Evolutionary conservation across 2,329 filamentous ascomycete genomes (phyloP), one percentile per base, ranked within the genome.

Genomic region (Aspergillus sp.): DNA sequence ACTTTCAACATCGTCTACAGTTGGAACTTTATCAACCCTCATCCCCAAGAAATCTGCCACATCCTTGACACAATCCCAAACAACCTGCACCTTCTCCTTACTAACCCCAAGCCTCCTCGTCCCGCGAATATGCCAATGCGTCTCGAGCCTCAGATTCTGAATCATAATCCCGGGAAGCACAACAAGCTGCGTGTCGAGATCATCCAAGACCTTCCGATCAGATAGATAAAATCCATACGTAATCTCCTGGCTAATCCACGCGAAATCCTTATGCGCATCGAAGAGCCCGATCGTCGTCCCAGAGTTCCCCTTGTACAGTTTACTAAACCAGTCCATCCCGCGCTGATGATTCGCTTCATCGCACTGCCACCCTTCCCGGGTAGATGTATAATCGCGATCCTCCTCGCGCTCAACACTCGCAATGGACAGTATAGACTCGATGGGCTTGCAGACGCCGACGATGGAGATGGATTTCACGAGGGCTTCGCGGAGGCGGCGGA

Each of bases 101-200:
- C 17, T 22, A 22, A 38, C 31, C 19, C 50, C 50, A 19, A 53
- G 9, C 22, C 50, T 25, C 19, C 50, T 43, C 13, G 50, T 53
- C 19, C 50, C 50, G 11, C 50, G 50, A 41, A 53, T 53, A 53
- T 53, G 50, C 50, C 50, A 53, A 43, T 53, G 50, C 34, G 50
- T 43, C 50, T 53, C 50, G 31, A 53, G 34, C 19, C 9, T 25
- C 22, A 53, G 50, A n/a, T 53, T 53, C 50, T 53, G 50, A 53
- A 53, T 53, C 50, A 53, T 53, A n/a, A 53, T 53, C 13, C 50
- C 50, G 4, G 50, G 50, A 0, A 53, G n/a, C 2, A 53, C 50
- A 17, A 53, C 50, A 13, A 53, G 31, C 50, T 53, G 50, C 11
- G 50, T 53, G 9, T 53, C 50, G 11, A 53, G 22, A 43, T 53